phyloP scores from a whole-genome alignment of 2,329 filamentous ascomycete genomes.

The Geosmithia morbida region DNA sequence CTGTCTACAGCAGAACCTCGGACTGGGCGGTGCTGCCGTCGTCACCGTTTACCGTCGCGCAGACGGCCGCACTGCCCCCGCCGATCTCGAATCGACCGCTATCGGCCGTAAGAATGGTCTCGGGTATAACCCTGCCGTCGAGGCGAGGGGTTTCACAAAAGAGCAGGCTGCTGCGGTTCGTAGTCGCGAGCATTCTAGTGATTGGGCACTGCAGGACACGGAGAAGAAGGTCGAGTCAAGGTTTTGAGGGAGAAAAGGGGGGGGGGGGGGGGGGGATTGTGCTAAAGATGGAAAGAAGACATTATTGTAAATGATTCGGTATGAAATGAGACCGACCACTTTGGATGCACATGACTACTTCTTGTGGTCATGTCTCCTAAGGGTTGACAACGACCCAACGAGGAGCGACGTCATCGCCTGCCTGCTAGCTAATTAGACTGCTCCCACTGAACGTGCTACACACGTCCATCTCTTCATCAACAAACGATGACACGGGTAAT shows the following conservation, averaged over 20 bases:
- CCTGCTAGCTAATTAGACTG: no score
- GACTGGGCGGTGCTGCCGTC: slow-evolving; percentile 79
- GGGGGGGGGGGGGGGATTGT: neutral
- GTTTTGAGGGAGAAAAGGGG: no score
- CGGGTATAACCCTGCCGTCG: slow-evolving; percentile 84
- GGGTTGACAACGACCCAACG: no score
- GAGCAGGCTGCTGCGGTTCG: slow-evolving; percentile 59
- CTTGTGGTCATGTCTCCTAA: no score
- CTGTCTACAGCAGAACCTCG: slow-evolving; percentile 85
- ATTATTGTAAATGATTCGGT: neutral
- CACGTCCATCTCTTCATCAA: no score
- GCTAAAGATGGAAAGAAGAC: neutral
- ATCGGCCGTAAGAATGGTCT: slow-evolving; percentile 54
- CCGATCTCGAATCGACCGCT: slow-evolving; percentile 40
- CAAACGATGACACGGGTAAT: no score
- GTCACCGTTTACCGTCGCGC: slow-evolving; percentile 79
- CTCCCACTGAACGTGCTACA: no score
- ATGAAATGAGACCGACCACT: neutral
- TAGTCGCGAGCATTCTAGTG: slow-evolving; percentile 48
- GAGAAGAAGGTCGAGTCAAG: slow-evolving; percentile 23
- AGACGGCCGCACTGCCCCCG: slow-evolving; percentile 52
- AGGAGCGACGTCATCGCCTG: no score
- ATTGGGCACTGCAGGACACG: slow-evolving; percentile 64
- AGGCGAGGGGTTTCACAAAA: slow-evolving; percentile 76
- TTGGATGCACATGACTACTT: no score